phyloP scores from a whole-genome alignment of 768 basidiomycete species.

The Psilocybe sp. region DNA sequence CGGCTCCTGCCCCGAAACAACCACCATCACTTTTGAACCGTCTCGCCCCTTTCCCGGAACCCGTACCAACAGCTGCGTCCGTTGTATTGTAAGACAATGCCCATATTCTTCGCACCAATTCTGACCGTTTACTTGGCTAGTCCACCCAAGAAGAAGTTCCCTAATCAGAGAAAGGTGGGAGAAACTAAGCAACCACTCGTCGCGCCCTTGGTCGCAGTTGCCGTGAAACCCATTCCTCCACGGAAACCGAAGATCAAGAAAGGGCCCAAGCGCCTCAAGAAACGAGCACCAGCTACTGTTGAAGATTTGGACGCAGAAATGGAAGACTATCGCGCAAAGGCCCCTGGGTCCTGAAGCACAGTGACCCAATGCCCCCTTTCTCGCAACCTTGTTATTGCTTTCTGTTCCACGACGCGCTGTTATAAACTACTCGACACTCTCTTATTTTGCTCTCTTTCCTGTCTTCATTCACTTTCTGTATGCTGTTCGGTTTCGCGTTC shows the following conservation, averaged over 20 bases:
- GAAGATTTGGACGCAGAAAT: slow-evolving; percentile 76
- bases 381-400: neutral
- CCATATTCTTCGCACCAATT: no score
- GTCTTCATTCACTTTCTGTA: neutral
- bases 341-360: slow-evolving; percentile 29
- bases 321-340: slow-evolving; percentile 62
- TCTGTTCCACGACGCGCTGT: neutral
- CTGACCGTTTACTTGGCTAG: no score
- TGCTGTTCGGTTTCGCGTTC: neutral
- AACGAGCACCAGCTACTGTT: slow-evolving; percentile 36
- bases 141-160: no score
- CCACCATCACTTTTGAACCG: slow-evolving; percentile 27
- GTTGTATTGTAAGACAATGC: slow-evolving; percentile 4
- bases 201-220: slow-evolving; percentile 9
- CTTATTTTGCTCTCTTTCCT: neutral
- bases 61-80: neutral
- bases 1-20: slow-evolving; percentile 14
- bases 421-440: no score
- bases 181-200: neutral
- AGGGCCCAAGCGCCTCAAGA: slow-evolving; percentile 72
- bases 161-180: neutral
- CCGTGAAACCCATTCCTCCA: slow-evolving; percentile 27
- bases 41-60: slow-evolving; percentile 16
- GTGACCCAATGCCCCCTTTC: neutral
- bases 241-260: slow-evolving; percentile 57